phyloP scores from a whole-genome alignment of 768 basidiomycete species.

The Clathrus columnatus region DNA sequence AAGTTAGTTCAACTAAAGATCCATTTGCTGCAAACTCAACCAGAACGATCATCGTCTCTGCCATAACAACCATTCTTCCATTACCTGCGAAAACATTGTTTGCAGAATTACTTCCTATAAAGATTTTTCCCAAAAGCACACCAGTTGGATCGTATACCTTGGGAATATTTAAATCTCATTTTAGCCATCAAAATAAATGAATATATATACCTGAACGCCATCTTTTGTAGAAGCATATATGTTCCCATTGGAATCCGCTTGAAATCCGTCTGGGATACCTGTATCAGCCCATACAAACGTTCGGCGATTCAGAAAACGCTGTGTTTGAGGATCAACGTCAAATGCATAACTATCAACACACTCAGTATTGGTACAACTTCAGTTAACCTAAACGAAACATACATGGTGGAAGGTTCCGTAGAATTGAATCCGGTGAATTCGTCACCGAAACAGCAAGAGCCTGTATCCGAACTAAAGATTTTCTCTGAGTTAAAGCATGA shows the following conservation, averaged over 20 bases:
- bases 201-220: conserved; percentile 43
- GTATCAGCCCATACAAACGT: conserved; percentile 61
- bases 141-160: conserved; percentile 52
- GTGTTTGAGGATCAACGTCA: conserved; percentile 50
- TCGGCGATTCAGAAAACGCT: conserved; percentile 49
- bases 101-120: conserved; percentile 31
- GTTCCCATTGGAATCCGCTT: conserved; percentile 55
- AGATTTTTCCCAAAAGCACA: conserved; percentile 57
- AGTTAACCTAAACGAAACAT: conserved; percentile 18
- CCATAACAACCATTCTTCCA: conserved; percentile 31
- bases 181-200: background rate
- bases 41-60: conserved; percentile 31
- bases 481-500: background rate
- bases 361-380: background rate
- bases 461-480: conserved; percentile 2
- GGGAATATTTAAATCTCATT: background rate
- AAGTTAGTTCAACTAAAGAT: conserved; percentile 1
- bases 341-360: conserved; percentile 46
- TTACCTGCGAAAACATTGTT: conserved; percentile 35
- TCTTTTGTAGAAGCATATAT: conserved; percentile 62
- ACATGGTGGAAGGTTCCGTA: conserved; percentile 63
- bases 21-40: conserved; percentile 25
- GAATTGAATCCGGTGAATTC: conserved; percentile 37
- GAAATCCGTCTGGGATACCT: conserved; percentile 54
- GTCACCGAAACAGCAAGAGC: background rate